These are phyloP conservation scores for Lactuca saligna DNA, from an alignment of 129 eudicot genomes.

Conservation along the genomic window DNA sequence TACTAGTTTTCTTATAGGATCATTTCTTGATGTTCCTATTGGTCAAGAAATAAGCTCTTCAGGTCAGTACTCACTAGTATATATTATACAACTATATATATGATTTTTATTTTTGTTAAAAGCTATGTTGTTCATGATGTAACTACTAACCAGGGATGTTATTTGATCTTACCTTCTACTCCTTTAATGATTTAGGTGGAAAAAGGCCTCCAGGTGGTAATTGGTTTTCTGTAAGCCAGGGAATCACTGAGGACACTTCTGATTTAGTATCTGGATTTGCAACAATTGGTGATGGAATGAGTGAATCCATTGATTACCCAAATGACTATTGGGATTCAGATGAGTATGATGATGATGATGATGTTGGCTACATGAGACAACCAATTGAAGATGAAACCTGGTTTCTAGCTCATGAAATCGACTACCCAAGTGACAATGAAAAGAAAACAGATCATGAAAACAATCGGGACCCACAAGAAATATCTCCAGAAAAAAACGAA, in stretches of 20 bases:
- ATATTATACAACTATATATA: constrained; percentile 8
- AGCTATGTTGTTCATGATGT: background rate
- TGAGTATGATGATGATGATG: constrained; percentile 97
- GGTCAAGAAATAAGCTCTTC: constrained; percentile 78
- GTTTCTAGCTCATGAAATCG: constrained; percentile 98
- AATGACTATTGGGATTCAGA: constrained; percentile 98
- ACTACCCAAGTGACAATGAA: constrained; percentile 94
- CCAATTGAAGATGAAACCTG: constrained; percentile 98
- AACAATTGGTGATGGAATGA: constrained; percentile 91
- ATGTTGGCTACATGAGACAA: constrained; percentile 97
- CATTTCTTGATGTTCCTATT: constrained; percentile 92
- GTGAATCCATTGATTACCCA: constrained; percentile 85
- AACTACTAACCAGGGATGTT: background rate
- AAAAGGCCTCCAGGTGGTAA: constrained; percentile 87
- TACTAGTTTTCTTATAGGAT: constrained; percentile 64
- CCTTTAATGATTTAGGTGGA: constrained; percentile 50
- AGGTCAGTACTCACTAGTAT: constrained; percentile 45
- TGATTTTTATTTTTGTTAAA: too few relatives aligned
- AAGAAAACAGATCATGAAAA: constrained; percentile 79
- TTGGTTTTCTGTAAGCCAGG: constrained; percentile 99
- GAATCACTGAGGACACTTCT: constrained; percentile 88
- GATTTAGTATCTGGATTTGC: constrained; percentile 96
- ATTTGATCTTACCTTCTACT: constrained; percentile 11
- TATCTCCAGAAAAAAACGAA: constrained; percentile 58
- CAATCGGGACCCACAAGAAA: constrained; percentile 65